phyloP scores from a whole-genome alignment of 306 rosid genomes.

The Corylus americana region DNA sequence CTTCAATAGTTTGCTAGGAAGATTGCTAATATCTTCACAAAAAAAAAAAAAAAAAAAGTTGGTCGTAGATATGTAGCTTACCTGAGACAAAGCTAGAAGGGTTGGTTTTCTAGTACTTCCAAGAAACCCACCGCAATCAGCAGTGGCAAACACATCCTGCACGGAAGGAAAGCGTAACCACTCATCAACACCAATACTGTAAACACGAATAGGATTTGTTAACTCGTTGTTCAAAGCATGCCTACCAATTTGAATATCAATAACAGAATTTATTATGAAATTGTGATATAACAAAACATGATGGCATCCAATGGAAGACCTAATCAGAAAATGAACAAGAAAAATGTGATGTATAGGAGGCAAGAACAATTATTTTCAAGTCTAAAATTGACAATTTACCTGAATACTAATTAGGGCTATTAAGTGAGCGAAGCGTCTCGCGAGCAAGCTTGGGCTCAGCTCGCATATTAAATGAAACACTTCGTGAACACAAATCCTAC shows the following conservation, averaged over 20 bases:
- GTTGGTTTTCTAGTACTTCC: conserved; percentile 80
- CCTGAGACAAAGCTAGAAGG: conserved; percentile 96
- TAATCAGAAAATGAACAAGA: too few species aligned
- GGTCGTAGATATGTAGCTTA: conserved; percentile 20
- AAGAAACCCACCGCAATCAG: conserved; percentile 91
- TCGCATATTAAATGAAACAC: too few species aligned
- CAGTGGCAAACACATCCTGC: conserved; percentile 78
- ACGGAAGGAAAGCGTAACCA: conserved; percentile 84
- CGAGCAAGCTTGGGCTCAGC: too few species aligned
- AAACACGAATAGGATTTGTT: conserved; percentile 4
- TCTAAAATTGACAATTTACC: too few species aligned
- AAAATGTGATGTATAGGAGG: neutral
- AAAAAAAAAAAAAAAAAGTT: neutral
- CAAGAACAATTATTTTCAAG: too few species aligned
- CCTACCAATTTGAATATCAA: conserved; percentile 2
- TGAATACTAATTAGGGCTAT: neutral
- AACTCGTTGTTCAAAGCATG: neutral
- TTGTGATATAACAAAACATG: neutral
- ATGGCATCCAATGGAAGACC: neutral
- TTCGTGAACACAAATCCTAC: too few species aligned
- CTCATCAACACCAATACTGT: conserved; percentile 87
- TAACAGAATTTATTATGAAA: neutral
- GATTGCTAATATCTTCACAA: conserved; percentile 32
- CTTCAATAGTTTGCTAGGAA: conserved; percentile 13
- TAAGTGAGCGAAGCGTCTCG: too few species aligned